Conservation (phyloP, 148 eudicot species). For the Diospyros kaki region DNA sequence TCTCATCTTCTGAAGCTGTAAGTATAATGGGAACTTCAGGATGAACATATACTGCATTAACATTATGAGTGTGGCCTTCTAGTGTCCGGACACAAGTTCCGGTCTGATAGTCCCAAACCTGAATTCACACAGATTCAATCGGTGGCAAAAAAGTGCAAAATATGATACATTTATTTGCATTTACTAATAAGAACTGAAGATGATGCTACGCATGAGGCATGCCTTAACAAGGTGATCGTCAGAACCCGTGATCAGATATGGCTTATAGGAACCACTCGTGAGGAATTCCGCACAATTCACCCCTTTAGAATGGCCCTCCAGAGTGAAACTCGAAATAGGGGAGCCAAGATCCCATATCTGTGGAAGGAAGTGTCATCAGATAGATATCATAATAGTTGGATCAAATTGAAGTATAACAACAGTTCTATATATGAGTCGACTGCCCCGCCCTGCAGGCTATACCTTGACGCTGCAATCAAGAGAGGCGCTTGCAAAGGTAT, state of each 20-base stretch:
- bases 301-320: slow-evolving; percentile 67
- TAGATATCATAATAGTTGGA: not conserved
- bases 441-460: not conserved
- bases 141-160: not conserved
- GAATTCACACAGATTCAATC: not conserved
- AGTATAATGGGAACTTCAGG: slow-evolving; percentile 69
- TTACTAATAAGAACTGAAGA: not conserved
- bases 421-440: not conserved
- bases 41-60: slow-evolving; percentile 63
- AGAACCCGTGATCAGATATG: slow-evolving; percentile 61
- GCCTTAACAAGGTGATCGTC: slow-evolving; percentile 74
- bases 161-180: not conserved
- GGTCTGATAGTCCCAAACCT: slow-evolving; percentile 85
- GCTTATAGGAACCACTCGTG: slow-evolving; percentile 40
- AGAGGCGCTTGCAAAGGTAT: slow-evolving; percentile 76
- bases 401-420: not conserved
- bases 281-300: slow-evolving; percentile 67
- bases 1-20: slow-evolving; percentile 83
- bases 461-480: slow-evolving; percentile 83
- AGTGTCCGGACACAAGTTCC: slow-evolving; percentile 69
- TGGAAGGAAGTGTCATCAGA: not conserved
- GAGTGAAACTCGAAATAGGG: slow-evolving; percentile 47
- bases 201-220: not conserved
- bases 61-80: slow-evolving; percentile 83
- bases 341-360: slow-evolving; percentile 75